Percentiles rank a stretch among this genome's conserved stretches.
phyloP scores from a whole-genome alignment of 2,329 filamentous ascomycete genomes.

The Calonectria pteridis region DNA sequence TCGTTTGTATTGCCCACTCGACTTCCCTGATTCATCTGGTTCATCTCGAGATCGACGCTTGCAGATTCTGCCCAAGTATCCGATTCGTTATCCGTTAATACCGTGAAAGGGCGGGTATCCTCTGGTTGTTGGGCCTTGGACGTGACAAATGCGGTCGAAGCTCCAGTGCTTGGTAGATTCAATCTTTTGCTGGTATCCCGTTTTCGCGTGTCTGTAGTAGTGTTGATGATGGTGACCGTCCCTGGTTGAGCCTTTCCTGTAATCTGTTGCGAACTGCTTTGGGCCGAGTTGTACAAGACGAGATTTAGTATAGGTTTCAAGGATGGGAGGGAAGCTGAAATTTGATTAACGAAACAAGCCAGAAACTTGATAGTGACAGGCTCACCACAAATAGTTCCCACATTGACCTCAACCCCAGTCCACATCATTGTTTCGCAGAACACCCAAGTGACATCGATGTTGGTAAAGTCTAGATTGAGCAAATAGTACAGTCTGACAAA shows the following conservation, averaged over 20 bases:
- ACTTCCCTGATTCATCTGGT: background rate
- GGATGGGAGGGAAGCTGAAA: background rate
- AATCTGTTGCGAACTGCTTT: background rate
- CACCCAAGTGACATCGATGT: background rate
- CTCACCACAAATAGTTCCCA: conserved; percentile 1
- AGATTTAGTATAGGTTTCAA: background rate
- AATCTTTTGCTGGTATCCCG: background rate
- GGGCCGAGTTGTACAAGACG: background rate
- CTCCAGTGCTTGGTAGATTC: background rate
- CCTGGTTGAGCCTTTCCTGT: background rate
- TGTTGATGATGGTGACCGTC: background rate
- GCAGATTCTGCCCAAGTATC: background rate
- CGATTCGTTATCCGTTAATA: background rate
- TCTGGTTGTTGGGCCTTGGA: background rate
- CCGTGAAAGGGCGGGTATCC: background rate
- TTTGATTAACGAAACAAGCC: background rate
- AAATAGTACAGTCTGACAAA: background rate
- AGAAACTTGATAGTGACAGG: too few relatives aligned
- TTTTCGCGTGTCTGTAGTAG: background rate
- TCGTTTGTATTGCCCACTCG: background rate
- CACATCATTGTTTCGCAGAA: conserved; percentile 7
- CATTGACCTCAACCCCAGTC: conserved; percentile 2
- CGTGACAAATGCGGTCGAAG: background rate
- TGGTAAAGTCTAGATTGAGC: background rate
- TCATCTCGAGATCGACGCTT: background rate